Percentiles rank a stretch among this genome's conserved stretches.
Evolutionary conservation across 176 grass and related monocot genomes (phyloP).

Genomic region (Musa troglodytarum): DNA sequence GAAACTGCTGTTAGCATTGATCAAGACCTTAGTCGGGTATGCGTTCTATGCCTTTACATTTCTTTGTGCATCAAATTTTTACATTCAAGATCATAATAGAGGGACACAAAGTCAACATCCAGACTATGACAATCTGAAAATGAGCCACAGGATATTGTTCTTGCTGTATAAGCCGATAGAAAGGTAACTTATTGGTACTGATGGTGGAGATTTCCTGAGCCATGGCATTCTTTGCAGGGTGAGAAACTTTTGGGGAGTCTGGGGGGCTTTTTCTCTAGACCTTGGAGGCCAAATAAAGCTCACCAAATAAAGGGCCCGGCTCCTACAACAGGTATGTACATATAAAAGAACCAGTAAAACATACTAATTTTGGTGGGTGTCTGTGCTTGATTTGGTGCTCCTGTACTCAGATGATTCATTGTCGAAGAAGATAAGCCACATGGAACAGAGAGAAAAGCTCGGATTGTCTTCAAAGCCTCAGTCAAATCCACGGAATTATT

Average conservation of each 20-base stretch:
- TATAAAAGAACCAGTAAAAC: background rate
- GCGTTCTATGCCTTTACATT: background rate
- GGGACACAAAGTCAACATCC: background rate
- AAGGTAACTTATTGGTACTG: background rate
- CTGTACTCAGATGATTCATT: constrained; percentile 18
- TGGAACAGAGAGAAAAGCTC: constrained; percentile 23
- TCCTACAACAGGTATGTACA: constrained; percentile 8
- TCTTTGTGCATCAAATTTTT: background rate
- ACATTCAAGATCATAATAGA: background rate
- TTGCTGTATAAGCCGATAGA: background rate
- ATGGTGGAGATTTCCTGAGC: background rate
- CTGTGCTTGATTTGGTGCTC: background rate
- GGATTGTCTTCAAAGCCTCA: constrained; percentile 10
- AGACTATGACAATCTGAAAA: background rate
- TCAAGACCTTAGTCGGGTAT: constrained; percentile 27
- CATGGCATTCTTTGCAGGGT: background rate
- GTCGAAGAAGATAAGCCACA: background rate
- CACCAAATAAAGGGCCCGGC: constrained; percentile 20
- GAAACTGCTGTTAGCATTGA: constrained; percentile 18
- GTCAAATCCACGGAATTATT: constrained; percentile 1
- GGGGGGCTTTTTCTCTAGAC: constrained; percentile 21
- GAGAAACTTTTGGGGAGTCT: constrained; percentile 25
- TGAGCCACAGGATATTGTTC: background rate
- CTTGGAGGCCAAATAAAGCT: constrained; percentile 27
- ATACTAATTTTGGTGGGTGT: background rate